Conservation (phyloP, 305 asterid species). For the Fraxinus floribunda region DNA sequence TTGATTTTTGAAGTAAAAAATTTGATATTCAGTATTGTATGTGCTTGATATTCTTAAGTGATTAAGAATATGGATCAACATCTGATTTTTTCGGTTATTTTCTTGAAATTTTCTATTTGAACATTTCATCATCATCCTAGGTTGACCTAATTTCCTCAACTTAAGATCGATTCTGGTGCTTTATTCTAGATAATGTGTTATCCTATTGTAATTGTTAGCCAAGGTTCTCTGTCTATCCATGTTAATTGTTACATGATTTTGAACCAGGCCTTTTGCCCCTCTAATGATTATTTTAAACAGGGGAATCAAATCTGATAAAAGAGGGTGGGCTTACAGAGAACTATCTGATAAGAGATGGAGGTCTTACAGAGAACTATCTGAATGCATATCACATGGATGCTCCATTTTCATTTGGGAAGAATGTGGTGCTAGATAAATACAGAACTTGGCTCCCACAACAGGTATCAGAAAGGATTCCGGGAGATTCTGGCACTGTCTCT, state of each 20-base stretch:
- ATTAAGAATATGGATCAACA: conserved; percentile 1
- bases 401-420: conserved; percentile 22
- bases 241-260: not conserved
- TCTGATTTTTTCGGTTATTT: not conserved
- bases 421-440: conserved; percentile 25
- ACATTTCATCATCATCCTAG: not conserved
- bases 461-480: conserved; percentile 14
- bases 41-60: not conserved
- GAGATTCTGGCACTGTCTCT: conserved; percentile 26
- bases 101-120: not conserved
- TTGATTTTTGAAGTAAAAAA: not conserved
- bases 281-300: conserved; percentile 23
- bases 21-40: not conserved
- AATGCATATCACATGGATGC: conserved; percentile 26
- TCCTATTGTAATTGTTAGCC: conserved; percentile 2
- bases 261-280: not conserved
- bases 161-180: not conserved
- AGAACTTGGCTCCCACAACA: conserved; percentile 24
- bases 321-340: conserved; percentile 19
- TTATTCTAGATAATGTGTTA: not conserved
- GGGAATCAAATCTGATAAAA: conserved; percentile 22
- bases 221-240: not conserved
- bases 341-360: not conserved
- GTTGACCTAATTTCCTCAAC: conserved; percentile 5
- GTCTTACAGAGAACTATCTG: conserved; percentile 19